Evolutionary conservation across 441 rosid genomes (phyloP), one percentile per base, ranked within the genome.

Genomic region (Rhodomyrtus psidioides): DNA sequence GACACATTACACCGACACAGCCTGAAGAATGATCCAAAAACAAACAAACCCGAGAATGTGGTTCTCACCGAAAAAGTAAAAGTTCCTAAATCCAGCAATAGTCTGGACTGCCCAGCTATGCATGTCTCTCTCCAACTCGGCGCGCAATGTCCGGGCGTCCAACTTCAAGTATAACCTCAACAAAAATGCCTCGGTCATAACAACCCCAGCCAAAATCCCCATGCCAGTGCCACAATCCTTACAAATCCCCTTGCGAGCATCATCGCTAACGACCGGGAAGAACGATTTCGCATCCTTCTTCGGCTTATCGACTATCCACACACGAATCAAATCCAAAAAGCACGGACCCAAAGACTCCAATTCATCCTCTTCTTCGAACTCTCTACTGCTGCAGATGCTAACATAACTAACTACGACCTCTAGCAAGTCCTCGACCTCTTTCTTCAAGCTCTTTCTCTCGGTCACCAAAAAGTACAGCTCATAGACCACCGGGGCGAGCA

Each of bases 401-500:
- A 96, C 86, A 84, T 92, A 96, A 85, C 93, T 89, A n/a, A 91
- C 76, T 65, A 93, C 83, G 75, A 89, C 91, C 81, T 94, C 96
- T 86, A 94, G 57, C 89, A 94, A 91, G 75, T 88, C 85, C 90
- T 90, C 92, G 12, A 88, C 89, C 12, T 94, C 97, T 82, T 70
- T 86, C 84, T 85, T 89, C 57, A 83, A 65, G 28, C 57, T 82
- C 58, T 49, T 83, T 57, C 82, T 76, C 26, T 82, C 86, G 39
- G 82, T 7, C 82, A 83, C 88, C 51, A 88, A 57, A 70, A 83
- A 86, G 86, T 70, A 90, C 87, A 96, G 55, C 88, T 94, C 91
- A 60, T 89, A 91, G 44, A 96, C 87, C 53, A 94, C 91, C 1
- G 99, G 98, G 86, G 94, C 95, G 12, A 96, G 90, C 12, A 90